A percentile compares a stretch with the other conserved stretches of the same genome.
Conservation (phyloP, 352 stramenopile species). For the Hyaloperonospora arabidopsidis region DNA sequence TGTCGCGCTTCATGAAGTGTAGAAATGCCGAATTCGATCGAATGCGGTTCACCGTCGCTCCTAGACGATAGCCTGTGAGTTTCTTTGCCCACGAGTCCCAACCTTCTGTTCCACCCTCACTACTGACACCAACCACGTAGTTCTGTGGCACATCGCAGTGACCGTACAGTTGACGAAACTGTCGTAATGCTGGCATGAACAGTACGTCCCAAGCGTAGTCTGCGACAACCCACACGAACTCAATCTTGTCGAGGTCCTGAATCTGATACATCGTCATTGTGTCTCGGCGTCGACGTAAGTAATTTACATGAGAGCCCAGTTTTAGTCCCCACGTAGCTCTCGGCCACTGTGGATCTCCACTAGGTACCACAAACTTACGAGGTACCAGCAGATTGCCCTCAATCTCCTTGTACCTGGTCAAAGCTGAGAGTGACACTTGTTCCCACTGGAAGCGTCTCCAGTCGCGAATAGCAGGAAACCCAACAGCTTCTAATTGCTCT, state of each 20-base stretch:
- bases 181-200: constrained; percentile 35
- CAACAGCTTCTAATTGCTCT: constrained; percentile 25
- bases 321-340: constrained; percentile 29
- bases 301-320: constrained; percentile 34
- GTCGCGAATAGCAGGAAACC: constrained; percentile 26
- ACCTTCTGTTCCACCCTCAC: constrained; percentile 5
- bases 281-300: constrained; percentile 23
- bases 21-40: constrained; percentile 27
- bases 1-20: constrained; percentile 27
- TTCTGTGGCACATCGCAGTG: constrained; percentile 33
- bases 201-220: constrained; percentile 31
- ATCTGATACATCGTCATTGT: constrained; percentile 24
- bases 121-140: constrained; percentile 31
- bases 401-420: constrained; percentile 28
- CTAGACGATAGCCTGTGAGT: constrained; percentile 36
- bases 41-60: constrained; percentile 42
- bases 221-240: constrained; percentile 33
- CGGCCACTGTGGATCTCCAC: constrained; percentile 25
- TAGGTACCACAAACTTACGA: constrained; percentile 34
- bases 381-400: constrained; percentile 33
- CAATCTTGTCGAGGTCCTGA: constrained; percentile 29
- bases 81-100: constrained; percentile 20
- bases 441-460: constrained; percentile 45
- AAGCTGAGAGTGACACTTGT: constrained; percentile 20
- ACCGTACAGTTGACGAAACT: constrained; percentile 31